Conservation (phyloP, 2,329 filamentous ascomycete genomes). For the Cytospora leucostoma region DNA sequence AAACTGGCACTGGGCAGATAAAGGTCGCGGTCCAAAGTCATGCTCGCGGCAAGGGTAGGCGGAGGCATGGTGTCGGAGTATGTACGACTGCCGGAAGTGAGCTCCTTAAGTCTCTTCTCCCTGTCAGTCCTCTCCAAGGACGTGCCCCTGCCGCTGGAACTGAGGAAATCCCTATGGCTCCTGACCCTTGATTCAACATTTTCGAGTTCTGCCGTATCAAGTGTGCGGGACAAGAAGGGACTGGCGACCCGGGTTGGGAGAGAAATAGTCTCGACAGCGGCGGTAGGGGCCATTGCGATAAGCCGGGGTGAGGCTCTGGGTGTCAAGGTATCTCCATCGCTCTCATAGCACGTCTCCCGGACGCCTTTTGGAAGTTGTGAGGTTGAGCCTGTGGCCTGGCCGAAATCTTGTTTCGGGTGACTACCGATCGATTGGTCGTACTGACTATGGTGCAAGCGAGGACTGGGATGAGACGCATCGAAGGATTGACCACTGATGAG, state of each 20-base stretch:
- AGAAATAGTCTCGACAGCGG: slow-evolving; percentile 27
- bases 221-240: slow-evolving; percentile 22
- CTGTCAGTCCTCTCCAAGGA: slow-evolving; percentile 47
- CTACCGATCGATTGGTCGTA: slow-evolving; percentile 23
- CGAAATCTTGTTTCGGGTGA: slow-evolving; percentile 25
- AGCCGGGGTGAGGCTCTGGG: slow-evolving; percentile 37
- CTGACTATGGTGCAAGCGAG: slow-evolving; percentile 21
- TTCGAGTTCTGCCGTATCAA: slow-evolving; percentile 37
- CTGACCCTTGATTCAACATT: slow-evolving; percentile 39
- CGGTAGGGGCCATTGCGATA: slow-evolving; percentile 29
- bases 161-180: slow-evolving; percentile 39
- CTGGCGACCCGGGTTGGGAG: slow-evolving; percentile 21
- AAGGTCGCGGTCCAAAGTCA: slow-evolving; percentile 2
- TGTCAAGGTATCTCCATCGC: slow-evolving; percentile 42
- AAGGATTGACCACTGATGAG: slow-evolving; percentile 28
- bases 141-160: slow-evolving; percentile 39
- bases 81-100: slow-evolving; percentile 28
- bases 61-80: slow-evolving; percentile 20
- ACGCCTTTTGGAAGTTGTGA: slow-evolving; percentile 30
- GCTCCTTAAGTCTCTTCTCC: slow-evolving; percentile 40
- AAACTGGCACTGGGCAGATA: slow-evolving; percentile 3
- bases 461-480: slow-evolving; percentile 22
- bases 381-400: slow-evolving; percentile 25
- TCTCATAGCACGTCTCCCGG: slow-evolving; percentile 32
- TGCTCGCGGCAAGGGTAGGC: neutral